Percentiles rank a stretch among this genome's conserved stretches.
Evolutionary conservation across 768 basidiomycete genomes (phyloP).

Genomic region (Lactarius hatsudake): DNA sequence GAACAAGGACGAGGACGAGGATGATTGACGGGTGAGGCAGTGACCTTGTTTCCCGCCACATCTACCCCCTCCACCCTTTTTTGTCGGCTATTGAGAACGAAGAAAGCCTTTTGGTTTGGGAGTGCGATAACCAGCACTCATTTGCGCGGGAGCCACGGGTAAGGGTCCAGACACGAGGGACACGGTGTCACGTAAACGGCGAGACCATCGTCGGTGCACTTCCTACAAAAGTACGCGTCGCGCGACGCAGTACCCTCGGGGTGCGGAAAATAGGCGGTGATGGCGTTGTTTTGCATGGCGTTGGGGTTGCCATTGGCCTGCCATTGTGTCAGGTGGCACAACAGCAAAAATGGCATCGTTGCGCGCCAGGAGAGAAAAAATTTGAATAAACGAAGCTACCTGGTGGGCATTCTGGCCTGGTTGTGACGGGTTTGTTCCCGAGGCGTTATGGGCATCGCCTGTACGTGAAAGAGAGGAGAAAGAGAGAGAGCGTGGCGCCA

Average conservation of each 20-base stretch:
- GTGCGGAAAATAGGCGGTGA: too few species aligned
- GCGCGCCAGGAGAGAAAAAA: neutral
- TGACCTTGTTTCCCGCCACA: too few species aligned
- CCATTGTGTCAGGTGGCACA: neutral
- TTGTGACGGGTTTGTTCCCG: rapidly evolving
- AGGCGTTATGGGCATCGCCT: too few species aligned
- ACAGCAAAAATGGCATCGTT: neutral
- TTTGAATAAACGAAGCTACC: neutral
- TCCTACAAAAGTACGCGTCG: too few species aligned
- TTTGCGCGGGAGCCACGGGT: neutral
- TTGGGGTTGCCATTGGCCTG: neutral
- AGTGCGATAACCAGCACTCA: neutral
- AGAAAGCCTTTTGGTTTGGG: too few species aligned
- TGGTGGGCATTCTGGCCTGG: neutral
- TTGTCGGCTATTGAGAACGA: too few species aligned
- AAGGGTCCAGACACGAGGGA: neutral
- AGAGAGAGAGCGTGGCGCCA: neutral
- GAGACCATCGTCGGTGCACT: neutral
- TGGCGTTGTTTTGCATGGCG: too few species aligned
- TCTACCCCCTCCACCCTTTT: too few species aligned
- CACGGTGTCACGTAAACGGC: neutral
- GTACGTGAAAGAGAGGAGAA: too few species aligned
- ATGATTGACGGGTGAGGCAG: too few species aligned
- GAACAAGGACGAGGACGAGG: too few species aligned
- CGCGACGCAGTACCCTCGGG: too few species aligned